Conservation (phyloP, 2,329 filamentous ascomycete species). For the Botryotinia narcissicola region DNA sequence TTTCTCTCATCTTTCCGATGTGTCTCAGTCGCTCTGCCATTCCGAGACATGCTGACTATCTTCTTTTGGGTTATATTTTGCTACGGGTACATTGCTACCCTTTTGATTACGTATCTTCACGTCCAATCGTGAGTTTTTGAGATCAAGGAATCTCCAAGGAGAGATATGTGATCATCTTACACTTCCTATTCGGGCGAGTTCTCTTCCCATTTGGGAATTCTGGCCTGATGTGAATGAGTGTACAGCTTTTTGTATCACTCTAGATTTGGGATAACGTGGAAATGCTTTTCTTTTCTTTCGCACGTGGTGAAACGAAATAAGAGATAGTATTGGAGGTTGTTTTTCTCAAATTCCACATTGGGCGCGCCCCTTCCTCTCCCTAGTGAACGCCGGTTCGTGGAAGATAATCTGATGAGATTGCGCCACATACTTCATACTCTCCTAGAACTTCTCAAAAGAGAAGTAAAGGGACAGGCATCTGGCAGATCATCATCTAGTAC, state of each 20-base stretch:
- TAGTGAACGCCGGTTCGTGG: not conserved
- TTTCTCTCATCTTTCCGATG: slow-evolving; percentile 5
- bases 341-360: not conserved
- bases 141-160: slow-evolving; percentile 8
- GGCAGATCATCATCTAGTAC: not conserved
- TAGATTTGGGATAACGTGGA: slow-evolving; percentile 19
- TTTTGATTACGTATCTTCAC: not conserved
- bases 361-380: not conserved
- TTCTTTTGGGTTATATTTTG: not conserved
- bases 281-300: not conserved
- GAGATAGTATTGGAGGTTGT: not conserved
- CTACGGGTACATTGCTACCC: not conserved
- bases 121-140: not conserved
- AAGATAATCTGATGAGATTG: slow-evolving; percentile 7
- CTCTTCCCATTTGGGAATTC: not conserved
- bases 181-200: not conserved
- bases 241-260: not conserved
- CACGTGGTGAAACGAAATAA: slow-evolving; percentile 11
- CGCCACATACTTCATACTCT: slow-evolving; percentile 1
- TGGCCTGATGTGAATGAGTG: not conserved
- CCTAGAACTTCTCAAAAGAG: not conserved
- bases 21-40: slow-evolving; percentile 8
- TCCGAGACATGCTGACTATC: slow-evolving; percentile 16
- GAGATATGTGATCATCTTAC: slow-evolving; percentile 6
- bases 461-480: not conserved